Conservation (phyloP, 2,329 filamentous ascomycete species). For the Ceratocystis cacaofunesta region DNA sequence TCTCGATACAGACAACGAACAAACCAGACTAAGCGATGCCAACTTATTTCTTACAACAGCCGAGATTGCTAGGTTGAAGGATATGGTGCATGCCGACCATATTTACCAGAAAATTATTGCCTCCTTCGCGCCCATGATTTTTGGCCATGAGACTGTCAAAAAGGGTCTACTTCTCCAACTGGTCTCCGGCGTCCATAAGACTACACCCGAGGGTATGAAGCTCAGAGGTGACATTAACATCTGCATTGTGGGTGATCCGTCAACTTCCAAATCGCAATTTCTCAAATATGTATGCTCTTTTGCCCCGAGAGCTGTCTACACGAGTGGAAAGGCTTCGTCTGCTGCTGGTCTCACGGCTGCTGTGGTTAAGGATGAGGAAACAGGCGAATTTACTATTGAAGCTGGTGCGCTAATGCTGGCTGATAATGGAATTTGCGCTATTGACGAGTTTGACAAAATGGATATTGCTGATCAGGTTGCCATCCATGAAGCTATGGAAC, state of each 20-base stretch:
- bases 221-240: conserved; percentile 97
- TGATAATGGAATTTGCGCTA: conserved; percentile 92
- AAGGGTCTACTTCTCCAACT: conserved; percentile 89
- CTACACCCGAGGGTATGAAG: conserved; percentile 85
- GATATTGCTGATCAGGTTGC: conserved; percentile 93
- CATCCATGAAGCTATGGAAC: conserved; percentile 99
- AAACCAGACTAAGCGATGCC: conserved; percentile 2
- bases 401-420: conserved; percentile 95
- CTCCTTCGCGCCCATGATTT: conserved; percentile 91
- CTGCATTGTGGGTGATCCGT: conserved; percentile 92
- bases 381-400: conserved; percentile 96
- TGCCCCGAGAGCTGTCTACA: conserved; percentile 92
- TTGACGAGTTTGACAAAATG: conserved; percentile 99
- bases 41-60: conserved; percentile 40
- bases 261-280: conserved; percentile 95
- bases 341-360: conserved; percentile 94
- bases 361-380: conserved; percentile 95
- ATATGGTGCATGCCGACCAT: conserved; percentile 89
- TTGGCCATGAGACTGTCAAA: conserved; percentile 93
- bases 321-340: conserved; percentile 91
- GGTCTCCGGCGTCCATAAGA: conserved; percentile 89
- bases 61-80: conserved; percentile 82
- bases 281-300: conserved; percentile 96
- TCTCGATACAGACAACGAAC: conserved; percentile 19
- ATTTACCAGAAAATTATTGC: conserved; percentile 89